Conservation (phyloP, 1,284 basidiomycete species). For the Apiotrichum akiyoshidainum region DNA sequence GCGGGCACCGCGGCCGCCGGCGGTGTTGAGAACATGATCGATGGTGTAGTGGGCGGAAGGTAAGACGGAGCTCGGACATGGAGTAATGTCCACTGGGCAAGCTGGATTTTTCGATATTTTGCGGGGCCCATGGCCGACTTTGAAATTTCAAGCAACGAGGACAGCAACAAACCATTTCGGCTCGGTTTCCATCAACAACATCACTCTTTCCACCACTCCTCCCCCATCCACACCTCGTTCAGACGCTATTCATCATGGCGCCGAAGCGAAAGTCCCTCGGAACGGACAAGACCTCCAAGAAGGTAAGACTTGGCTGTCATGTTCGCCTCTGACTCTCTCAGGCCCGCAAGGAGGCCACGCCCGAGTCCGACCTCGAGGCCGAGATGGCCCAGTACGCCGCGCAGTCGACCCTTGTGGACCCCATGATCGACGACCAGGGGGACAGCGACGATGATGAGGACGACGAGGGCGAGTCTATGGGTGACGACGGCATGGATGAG, state of each 20-base stretch:
- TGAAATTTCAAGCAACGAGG: not conserved
- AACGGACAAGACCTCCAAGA: conserved; percentile 7
- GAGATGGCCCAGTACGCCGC: conserved; percentile 20
- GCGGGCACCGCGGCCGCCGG: not conserved
- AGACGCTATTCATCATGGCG: conserved; percentile 14
- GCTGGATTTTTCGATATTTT: not conserved
- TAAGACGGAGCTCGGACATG: not conserved
- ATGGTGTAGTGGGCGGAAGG: not conserved
- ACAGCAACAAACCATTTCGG: too few species aligned
- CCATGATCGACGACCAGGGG: conserved; percentile 26
- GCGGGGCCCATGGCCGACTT: not conserved
- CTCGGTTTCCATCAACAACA: conserved; percentile 1
- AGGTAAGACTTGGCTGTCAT: conserved; percentile 8
- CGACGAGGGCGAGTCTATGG: conserved; percentile 16
- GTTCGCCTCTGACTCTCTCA: conserved; percentile 1
- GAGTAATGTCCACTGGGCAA: not conserved
- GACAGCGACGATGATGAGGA: conserved; percentile 24
- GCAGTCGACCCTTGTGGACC: conserved; percentile 18
- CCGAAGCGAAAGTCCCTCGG: conserved; percentile 18
- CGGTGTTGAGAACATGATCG: not conserved
- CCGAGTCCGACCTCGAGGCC: conserved; percentile 22
- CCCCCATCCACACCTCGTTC: not conserved
- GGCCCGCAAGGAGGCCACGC: conserved; percentile 10
- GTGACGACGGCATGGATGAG: conserved; percentile 35
- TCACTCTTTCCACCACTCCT: not conserved